These are phyloP conservation scores for Epichloe gansuensis DNA, from an alignment of 2,329 filamentous ascomycete species.

Conservation along the genomic window DNA sequence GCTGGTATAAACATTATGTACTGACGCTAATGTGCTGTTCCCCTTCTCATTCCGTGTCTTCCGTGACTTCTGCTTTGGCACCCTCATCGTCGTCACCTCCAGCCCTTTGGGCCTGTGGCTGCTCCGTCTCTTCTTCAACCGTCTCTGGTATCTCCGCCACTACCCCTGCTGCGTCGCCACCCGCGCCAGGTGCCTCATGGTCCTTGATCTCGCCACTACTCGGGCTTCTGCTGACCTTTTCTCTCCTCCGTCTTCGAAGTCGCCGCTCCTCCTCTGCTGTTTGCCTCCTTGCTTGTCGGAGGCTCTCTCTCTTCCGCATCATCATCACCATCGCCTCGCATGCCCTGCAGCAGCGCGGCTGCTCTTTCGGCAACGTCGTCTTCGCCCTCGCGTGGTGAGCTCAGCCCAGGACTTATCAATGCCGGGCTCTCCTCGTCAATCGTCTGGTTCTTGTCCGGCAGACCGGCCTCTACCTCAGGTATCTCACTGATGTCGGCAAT, in stretches of 20 bases:
- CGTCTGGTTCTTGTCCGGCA: conserved; percentile 22
- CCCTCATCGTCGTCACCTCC: conserved; percentile 1
- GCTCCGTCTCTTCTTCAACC: conserved; percentile 6
- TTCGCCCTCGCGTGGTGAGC: conserved; percentile 34
- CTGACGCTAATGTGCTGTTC: conserved; percentile 15
- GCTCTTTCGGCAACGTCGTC: conserved; percentile 79
- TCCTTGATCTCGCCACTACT: conserved; percentile 14
- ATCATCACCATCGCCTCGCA: conserved; percentile 54
- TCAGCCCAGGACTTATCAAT: conserved; percentile 37
- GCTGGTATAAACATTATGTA: conserved; percentile 26
- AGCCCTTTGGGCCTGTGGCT: neutral
- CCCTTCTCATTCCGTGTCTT: conserved; percentile 2
- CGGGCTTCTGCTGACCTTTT: conserved; percentile 37
- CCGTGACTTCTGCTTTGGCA: conserved; percentile 8
- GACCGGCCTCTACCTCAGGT: conserved; percentile 38
- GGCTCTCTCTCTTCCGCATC: conserved; percentile 41
- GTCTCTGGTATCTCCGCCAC: conserved; percentile 4
- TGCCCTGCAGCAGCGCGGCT: conserved; percentile 70
- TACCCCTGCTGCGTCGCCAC: neutral
- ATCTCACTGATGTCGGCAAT: conserved; percentile 60
- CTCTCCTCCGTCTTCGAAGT: conserved; percentile 52
- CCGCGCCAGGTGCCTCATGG: conserved; percentile 12
- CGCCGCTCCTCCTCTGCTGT: conserved; percentile 70
- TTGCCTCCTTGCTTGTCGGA: conserved; percentile 51
- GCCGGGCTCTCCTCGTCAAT: conserved; percentile 36